phyloP scores from a whole-genome alignment of 2,329 filamentous ascomycete genomes.

The Hortaea werneckii region DNA sequence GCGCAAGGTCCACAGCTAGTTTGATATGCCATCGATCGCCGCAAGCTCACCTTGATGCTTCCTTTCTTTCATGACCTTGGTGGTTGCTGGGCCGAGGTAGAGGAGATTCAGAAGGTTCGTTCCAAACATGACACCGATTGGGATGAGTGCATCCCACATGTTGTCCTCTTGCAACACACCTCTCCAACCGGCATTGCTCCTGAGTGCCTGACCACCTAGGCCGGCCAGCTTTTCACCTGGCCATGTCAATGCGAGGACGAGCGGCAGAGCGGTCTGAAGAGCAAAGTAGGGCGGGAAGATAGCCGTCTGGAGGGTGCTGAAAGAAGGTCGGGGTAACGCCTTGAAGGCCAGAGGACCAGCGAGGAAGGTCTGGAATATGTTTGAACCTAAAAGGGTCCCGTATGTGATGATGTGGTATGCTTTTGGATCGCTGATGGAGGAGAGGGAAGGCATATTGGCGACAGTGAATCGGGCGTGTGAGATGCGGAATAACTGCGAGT shows the following conservation, averaged over 20 bases:
- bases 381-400: conserved; percentile 70
- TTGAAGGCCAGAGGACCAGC: conserved; percentile 65
- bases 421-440: conserved; percentile 49
- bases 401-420: conserved; percentile 72
- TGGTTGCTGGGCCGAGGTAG: conserved; percentile 65
- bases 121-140: conserved; percentile 60
- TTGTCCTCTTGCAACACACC: conserved; percentile 49
- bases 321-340: conserved; percentile 66
- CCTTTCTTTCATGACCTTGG: conserved; percentile 61
- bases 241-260: conserved; percentile 68
- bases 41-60: conserved; percentile 61
- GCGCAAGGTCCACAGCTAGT: neutral
- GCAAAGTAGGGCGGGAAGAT: conserved; percentile 85
- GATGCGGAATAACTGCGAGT: no score
- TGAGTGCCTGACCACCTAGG: conserved; percentile 11
- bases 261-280: conserved; percentile 66
- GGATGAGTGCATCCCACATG: conserved; percentile 54
- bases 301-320: conserved; percentile 67
- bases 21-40: neutral
- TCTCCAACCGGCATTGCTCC: conserved; percentile 17
- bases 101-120: conserved; percentile 61
- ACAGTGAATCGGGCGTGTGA: no score
- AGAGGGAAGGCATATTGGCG: conserved; percentile 35
- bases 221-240: conserved; percentile 45
- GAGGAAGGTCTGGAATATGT: conserved; percentile 79